Evolutionary conservation across 352 stramenopile species (phyloP).

Genomic region (Phytophthora boehmeriae): DNA sequence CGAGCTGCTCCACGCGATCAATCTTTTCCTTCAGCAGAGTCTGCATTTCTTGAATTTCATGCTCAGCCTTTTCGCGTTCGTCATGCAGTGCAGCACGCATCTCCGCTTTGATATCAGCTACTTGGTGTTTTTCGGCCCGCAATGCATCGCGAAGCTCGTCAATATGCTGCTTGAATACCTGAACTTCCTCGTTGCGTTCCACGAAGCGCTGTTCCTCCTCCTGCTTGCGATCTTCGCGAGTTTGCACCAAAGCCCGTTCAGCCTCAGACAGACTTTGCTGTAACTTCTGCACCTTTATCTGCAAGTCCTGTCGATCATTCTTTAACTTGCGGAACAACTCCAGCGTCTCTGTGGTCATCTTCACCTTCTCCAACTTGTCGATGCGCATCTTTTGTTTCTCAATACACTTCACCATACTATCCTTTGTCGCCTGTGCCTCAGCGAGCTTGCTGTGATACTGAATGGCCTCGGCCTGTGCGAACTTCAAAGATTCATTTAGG

Average conservation of each 20-base stretch:
- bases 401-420: constrained; percentile 50
- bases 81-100: constrained; percentile 43
- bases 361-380: constrained; percentile 82
- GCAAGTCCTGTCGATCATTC: constrained; percentile 55
- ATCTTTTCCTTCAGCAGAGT: constrained; percentile 53
- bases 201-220: constrained; percentile 28
- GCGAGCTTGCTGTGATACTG: constrained; percentile 60
- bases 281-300: constrained; percentile 45
- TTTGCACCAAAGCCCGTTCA: constrained; percentile 18
- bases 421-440: constrained; percentile 43
- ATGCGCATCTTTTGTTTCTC: constrained; percentile 68
- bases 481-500: constrained; percentile 57
- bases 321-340: constrained; percentile 77
- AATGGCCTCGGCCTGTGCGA: constrained; percentile 53
- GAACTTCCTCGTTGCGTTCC: constrained; percentile 51
- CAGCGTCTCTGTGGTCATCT: constrained; percentile 80
- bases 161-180: constrained; percentile 41
- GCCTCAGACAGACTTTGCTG: constrained; percentile 37
- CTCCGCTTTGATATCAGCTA: constrained; percentile 28
- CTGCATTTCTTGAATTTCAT: constrained; percentile 61
- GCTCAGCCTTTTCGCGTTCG: constrained; percentile 51
- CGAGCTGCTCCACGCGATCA: constrained; percentile 45
- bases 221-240: constrained; percentile 19
- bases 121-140: constrained; percentile 41
- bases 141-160: constrained; percentile 46